Percentiles rank a stretch among this genome's conserved stretches.
phyloP scores from a whole-genome alignment of 495 filamentous ascomycete species.

The Neurospora sublineolata region DNA sequence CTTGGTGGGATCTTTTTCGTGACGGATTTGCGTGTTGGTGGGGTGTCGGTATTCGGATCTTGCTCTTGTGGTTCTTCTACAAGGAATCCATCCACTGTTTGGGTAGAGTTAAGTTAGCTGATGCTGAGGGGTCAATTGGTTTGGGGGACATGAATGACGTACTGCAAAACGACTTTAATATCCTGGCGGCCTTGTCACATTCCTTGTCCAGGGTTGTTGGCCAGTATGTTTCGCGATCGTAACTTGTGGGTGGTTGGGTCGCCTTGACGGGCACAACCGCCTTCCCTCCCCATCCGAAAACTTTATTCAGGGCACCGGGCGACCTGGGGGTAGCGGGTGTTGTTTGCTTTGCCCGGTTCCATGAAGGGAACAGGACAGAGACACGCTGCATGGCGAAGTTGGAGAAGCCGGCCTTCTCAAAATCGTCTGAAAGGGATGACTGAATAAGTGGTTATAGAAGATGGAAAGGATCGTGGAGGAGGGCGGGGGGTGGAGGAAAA shows the following conservation, averaged over 20 bases:
- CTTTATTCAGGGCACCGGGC: constrained; percentile 26
- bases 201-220: constrained; percentile 71
- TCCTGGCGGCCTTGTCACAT: constrained; percentile 77
- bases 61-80: constrained; percentile 21
- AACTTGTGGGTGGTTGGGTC: constrained; percentile 38
- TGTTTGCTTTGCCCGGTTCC: constrained; percentile 33
- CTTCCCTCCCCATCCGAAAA: constrained; percentile 37
- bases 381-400: constrained; percentile 36
- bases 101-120: background rate
- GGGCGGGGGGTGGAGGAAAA: background rate
- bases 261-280: constrained; percentile 25
- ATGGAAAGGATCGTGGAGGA: background rate
- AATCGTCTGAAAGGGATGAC: background rate
- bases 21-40: constrained; percentile 34
- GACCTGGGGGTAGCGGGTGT: constrained; percentile 13
- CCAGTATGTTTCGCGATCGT: constrained; percentile 58
- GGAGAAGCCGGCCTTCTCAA: constrained; percentile 5
- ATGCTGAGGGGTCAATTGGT: background rate
- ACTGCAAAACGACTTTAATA: constrained; percentile 73
- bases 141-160: constrained; percentile 10
- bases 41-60: constrained; percentile 12
- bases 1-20: constrained; percentile 73
- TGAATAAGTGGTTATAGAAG: background rate
- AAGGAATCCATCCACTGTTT: constrained; percentile 35
- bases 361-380: constrained; percentile 38